Percentiles rank a stretch among this genome's conserved stretches.
Evolutionary conservation across 139 green algal genomes (phyloP).

Genomic region (Chlorella sp.): DNA sequence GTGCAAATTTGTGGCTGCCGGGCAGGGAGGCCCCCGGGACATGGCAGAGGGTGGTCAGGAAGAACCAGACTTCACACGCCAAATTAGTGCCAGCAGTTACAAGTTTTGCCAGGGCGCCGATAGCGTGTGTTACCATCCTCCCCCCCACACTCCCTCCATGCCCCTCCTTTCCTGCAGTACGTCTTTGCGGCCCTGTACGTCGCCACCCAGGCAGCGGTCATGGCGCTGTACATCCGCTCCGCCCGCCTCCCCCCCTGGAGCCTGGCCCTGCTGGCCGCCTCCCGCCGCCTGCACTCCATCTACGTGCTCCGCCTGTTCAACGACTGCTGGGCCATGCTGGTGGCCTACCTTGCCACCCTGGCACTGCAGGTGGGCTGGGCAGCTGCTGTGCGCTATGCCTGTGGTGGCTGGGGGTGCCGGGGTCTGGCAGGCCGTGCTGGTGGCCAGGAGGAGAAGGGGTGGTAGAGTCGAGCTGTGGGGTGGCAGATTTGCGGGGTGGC

Average conservation of each 20-base stretch:
- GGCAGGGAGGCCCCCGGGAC: no score
- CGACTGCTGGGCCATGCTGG: slow-evolving; percentile 79
- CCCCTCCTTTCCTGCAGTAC: slow-evolving; percentile 41
- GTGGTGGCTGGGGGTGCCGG: no score
- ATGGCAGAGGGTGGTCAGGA: no score
- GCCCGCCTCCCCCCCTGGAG: slow-evolving; percentile 73
- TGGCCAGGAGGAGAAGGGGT: no score
- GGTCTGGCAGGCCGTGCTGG: background rate
- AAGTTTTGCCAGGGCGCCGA: no score
- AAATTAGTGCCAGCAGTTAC: no score
- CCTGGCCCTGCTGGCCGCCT: slow-evolving; percentile 76
- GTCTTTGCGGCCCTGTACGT: slow-evolving; percentile 80
- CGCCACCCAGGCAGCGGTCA: slow-evolving; percentile 59
- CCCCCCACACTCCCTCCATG: background rate
- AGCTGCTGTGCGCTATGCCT: no score
- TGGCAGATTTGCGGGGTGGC: background rate
- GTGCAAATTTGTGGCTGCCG: no score
- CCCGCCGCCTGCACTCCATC: slow-evolving; percentile 87
- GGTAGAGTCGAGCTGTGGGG: no score
- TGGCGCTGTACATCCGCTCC: slow-evolving; percentile 69
- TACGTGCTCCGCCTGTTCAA: slow-evolving; percentile 92
- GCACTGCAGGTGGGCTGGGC: slow-evolving; percentile 33
- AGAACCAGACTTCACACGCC: no score
- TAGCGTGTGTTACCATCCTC: no score
- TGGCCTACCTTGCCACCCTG: slow-evolving; percentile 62